Base-by-base conservation (phyloP, 2,329 filamentous ascomycete species). In the Aspergillus oerlinghausenensis region DNA sequence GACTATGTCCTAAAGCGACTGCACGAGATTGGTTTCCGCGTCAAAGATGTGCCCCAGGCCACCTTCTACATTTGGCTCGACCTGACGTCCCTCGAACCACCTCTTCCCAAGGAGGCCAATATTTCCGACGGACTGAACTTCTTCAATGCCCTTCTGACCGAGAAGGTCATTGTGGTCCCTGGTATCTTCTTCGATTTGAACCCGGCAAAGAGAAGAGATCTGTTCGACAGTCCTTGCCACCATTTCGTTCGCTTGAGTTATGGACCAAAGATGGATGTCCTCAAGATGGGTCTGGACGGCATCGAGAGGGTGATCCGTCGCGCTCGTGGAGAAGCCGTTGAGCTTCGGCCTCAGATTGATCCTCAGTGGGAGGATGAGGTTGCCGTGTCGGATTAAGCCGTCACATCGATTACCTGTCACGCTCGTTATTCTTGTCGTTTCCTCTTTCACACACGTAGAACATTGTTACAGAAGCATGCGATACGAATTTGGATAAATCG, bases 171-270 rank as follows among this genome's bases (percentile, higher is more conserved):
- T 69, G 92, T 97, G 19, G 93, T 97, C 4, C 93, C 93, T 0
- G 93, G 93, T 58, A 97, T 97, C 74, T 97, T 97, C 83, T 97
- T 97, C 73, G 93, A 97, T 69, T 77, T 97, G 62, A 97, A 97
- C 78, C 93, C 93, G 3, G 88, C 89, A 38, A 88, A 91, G 73
- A 84, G 93, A 63, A 83, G 93, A 71, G 93, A 97, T 74, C 76
- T 97, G 65, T 97, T 97, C 64, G 93, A 97, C 77, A 90, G 86
- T 64, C 93, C 93, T 58, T 97, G 93, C 76, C 93, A 97, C 76
- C 88, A 94, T 77, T 95, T 93, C 72, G 89, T 95, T 28, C 84
- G 91, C 52, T 83, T 95, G 66, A 91, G 88, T 55, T 96, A 94
- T 70, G 91, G 91, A 0, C 91, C 91, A 3, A 87, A 83, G 68